Base-by-base conservation (phyloP, 306 rosid species). In the Prunus dulcis region DNA sequence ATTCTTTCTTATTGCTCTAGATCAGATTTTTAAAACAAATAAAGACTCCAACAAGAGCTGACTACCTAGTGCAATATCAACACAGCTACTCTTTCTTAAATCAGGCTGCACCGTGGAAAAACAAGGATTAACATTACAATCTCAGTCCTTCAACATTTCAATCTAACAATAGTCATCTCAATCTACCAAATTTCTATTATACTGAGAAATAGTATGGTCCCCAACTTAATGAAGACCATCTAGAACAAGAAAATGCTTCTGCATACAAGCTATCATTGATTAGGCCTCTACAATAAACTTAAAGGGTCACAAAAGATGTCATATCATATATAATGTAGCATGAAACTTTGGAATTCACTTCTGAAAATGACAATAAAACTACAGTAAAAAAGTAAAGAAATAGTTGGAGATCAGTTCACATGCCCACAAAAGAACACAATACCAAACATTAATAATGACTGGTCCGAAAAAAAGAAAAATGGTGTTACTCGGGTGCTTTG, bases 211-310 rank as follows among this genome's bases (percentile, higher is more conserved):
- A 13, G 27, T 64, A 58, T 34, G 97, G 99, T 75, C 99, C 99
- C 99, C 99, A 92, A 72, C 86, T 90, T 72, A 87, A 95, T 13
- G 88, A 88, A 84, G 96, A 83, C 99, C 96, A 95, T 89, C 93
- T 91, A 52, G 99, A 88, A 69, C 78, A 67, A 67, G 90, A 88
- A 86, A 70, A 92, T 67, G 90, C 78, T 76, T 88, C 91, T 19
- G 86, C 91, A 67, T 82, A 85, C 86, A 83, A 71, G 63, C 79
- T 78, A 32, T 88, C 91, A 5, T 88, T 91, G 88, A 95, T 87
- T 63, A 87, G 86, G 82, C 99, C 97, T 78, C 99, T 95, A 79
- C 78, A 79, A 71, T 82, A 67, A 47, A 76, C 10, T 17, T 18
- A 2, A 79, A 55, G 25, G 72, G 32, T 58, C 18, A 15, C 30